Percentiles rank a stretch among this genome's conserved stretches.
phyloP scores from a whole-genome alignment of 176 grass and related monocot species.

The Eragrostis curvula region DNA sequence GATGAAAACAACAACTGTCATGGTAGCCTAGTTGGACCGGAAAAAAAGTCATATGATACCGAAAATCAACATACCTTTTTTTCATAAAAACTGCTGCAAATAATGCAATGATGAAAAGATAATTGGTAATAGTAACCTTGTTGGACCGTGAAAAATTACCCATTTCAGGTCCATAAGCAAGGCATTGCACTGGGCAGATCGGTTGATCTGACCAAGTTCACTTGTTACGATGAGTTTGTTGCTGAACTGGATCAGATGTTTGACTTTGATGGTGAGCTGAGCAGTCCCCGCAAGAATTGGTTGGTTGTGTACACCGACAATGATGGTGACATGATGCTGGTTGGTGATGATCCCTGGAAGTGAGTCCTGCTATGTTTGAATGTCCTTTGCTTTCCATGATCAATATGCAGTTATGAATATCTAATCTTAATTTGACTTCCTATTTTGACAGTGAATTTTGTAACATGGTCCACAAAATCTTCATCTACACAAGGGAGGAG shows the following conservation, averaged over 20 bases:
- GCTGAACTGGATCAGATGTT: conserved; percentile 86
- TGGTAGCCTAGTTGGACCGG: not conserved
- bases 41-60: not conserved
- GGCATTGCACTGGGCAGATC: conserved; percentile 91
- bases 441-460: conserved; percentile 76
- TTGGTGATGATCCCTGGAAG: conserved; percentile 93
- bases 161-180: conserved; percentile 90
- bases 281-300: conserved; percentile 63
- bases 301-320: conserved; percentile 83
- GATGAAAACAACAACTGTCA: not conserved
- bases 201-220: conserved; percentile 85
- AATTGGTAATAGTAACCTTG: not conserved
- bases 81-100: not conserved
- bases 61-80: not conserved
- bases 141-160: not conserved
- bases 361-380: conserved; percentile 34
- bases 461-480: conserved; percentile 85
- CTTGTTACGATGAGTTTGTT: conserved; percentile 63
- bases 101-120: not conserved
- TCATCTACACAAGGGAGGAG: conserved; percentile 80
- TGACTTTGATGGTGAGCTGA: conserved; percentile 81
- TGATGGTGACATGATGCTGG: conserved; percentile 96
- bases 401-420: not conserved
- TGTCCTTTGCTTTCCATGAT: not conserved
- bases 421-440: not conserved